Evolutionary conservation across 2,329 filamentous ascomycete genomes (phyloP), one percentile per base, ranked within the genome.

Genomic region (Fusarium devonianum): DNA sequence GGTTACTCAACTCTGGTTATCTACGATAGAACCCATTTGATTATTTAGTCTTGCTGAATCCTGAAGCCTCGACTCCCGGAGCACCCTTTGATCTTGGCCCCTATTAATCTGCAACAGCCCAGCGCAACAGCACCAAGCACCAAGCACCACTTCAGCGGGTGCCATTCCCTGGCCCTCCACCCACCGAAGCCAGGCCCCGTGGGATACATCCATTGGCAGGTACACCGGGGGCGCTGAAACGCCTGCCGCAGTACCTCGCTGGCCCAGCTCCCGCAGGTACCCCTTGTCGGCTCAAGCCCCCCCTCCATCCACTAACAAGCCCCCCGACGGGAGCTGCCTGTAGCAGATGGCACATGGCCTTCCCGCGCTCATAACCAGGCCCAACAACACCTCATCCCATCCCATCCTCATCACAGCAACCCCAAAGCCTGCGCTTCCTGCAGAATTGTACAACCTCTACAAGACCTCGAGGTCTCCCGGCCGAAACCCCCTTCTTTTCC

Each of bases 91-190:
- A 50, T 53, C 16, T 44, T 26, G 40, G 37, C 62, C 62, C 60
- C 55, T 65, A 63, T 64, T 65, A 58, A 54, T 56, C 62, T 62
- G 53, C 55, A 64, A 65, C 54, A 44, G 37, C 43, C 40, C 52
- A 62, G 37, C 54, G 49, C 45, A 63, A 43, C 51, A 57, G 35
- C 38, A 43, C 29, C 32, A 39, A n/a, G n/a, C n/a, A n/a, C n/a
- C n/a, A n/a, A n/a, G 39, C 36, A 30, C 29, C 44, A 41, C 36
- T 32, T 26, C 49, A 53, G 46, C 36, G 39, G 43, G 45, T 48
- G 45, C 41, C 53, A 41, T 46, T 48, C 45, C 40, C 46, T 37
- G 49, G 47, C 39, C 46, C 56, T 47, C 59, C 44, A 36, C 49
- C 40, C 45, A 51, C 61, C 53, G 47, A 56, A 41, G 30, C 26